Evolutionary conservation across 768 basidiomycete genomes (phyloP), one percentile per base, ranked within the genome.

Genomic region (Leccinum longicurvipes): DNA sequence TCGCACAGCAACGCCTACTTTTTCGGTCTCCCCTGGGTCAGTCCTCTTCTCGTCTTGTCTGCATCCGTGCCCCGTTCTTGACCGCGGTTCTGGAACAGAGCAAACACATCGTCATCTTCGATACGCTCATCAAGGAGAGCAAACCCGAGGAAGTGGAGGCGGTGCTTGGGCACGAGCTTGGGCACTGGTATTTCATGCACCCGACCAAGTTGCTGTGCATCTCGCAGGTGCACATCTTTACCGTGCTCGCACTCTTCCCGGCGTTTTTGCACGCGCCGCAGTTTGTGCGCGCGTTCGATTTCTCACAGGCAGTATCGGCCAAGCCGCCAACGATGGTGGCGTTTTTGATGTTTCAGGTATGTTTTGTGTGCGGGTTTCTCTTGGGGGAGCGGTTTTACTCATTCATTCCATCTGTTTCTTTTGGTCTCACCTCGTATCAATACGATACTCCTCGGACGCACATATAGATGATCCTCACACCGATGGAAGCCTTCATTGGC

Each of bases 1-100:
- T 89, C 91, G 3, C 96, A 99, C 74, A 90, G 87, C 63, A 98
- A 98, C 62, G 95, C 95, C n/a, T 98, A 97, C 76, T 98, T 98
- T 79, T 98, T 93, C 61, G 96, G 96, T 56, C 81, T 98, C 12
- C 96, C 95, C 1, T 95, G 93, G 89, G 92, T 91, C 49, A 41
- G 78, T 74, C 11, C 6, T n/a, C 10, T 2, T 2, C 2, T 28
- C 10, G 17, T 34, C 14, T 17, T 6, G 46, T 47, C 17, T 17
- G n/a, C 14, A 17, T 50, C 2, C 17, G n/a, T n/a, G 10, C 23
- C 17, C 25, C 19, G 4, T 23, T 8, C 3, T 2, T 24, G 19
- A 23, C 12, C 1, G n/a, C n/a, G 5, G 19, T 21, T 41, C 19
- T 32, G 3, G 23, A 15, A 10, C 60, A 91, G 89, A 89, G 86